A percentile compares a stretch with the other conserved stretches of the same genome.
Conservation (phyloP, 2,329 filamentous ascomycete species). For the Rosellinia necatrix region DNA sequence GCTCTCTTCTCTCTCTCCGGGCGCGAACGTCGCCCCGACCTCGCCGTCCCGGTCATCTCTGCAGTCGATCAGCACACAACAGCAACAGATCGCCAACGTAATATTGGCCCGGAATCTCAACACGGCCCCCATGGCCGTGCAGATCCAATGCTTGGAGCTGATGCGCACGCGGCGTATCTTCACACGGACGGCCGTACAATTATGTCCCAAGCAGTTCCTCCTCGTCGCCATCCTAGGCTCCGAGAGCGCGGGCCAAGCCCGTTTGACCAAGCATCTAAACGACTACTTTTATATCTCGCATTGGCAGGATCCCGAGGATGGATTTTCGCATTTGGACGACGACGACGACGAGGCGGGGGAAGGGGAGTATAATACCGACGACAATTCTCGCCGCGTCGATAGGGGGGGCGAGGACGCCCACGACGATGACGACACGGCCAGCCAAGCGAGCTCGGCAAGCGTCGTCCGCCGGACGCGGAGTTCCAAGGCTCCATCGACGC, state of each 20-base stretch:
- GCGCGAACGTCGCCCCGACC: neutral
- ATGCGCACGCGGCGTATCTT: slow-evolving; percentile 79
- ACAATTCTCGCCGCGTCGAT: no score
- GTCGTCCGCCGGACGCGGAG: slow-evolving; percentile 45
- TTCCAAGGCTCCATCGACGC: slow-evolving; percentile 17
- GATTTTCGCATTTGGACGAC: slow-evolving; percentile 76
- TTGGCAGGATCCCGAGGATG: slow-evolving; percentile 74
- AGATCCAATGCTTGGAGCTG: slow-evolving; percentile 80
- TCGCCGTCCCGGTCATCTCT: slow-evolving; percentile 10
- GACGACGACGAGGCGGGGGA: slow-evolving; percentile 40
- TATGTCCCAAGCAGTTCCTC: slow-evolving; percentile 77
- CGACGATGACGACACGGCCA: slow-evolving; percentile 12
- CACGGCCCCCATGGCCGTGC: slow-evolving; percentile 71
- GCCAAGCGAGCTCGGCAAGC: slow-evolving; percentile 41
- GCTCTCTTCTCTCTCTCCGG: slow-evolving; percentile 1
- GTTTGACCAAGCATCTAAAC: slow-evolving; percentile 66
- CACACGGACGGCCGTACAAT: slow-evolving; percentile 73
- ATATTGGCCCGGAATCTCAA: slow-evolving; percentile 83
- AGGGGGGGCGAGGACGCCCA: neutral
- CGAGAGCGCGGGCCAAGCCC: slow-evolving; percentile 46
- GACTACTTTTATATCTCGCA: slow-evolving; percentile 90
- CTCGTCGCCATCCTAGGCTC: slow-evolving; percentile 71
- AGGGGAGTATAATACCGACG: neutral
- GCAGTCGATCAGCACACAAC: slow-evolving; percentile 10
- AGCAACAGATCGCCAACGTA: slow-evolving; percentile 70